Percentiles rank a stretch among this genome's conserved stretches.
phyloP scores from a whole-genome alignment of 73 alveolate genomes.

The Paraurostyla sp. region DNA sequence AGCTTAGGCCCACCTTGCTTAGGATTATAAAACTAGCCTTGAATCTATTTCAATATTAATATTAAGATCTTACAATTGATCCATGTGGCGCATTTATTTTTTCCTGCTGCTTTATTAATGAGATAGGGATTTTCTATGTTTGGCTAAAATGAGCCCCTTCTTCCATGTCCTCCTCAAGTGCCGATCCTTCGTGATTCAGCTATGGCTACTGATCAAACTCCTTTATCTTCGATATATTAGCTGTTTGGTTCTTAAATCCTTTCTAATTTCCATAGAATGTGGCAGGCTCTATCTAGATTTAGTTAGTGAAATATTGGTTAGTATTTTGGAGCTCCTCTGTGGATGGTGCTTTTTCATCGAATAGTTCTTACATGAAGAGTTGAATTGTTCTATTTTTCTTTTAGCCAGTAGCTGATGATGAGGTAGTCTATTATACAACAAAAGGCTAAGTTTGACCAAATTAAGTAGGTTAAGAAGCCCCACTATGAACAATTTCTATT shows the following conservation, averaged over 20 bases:
- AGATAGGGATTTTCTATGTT: constrained; percentile 54
- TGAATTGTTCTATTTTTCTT: constrained; percentile 41
- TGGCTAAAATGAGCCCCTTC: constrained; percentile 60
- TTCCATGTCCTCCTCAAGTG: constrained; percentile 50
- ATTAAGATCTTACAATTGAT: neutral
- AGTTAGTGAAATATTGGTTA: neutral
- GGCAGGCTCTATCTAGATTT: constrained; percentile 34
- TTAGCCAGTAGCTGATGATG: neutral
- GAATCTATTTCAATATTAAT: neutral
- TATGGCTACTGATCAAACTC: neutral
- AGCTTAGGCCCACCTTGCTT: constrained; percentile 10
- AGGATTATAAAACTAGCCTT: neutral
- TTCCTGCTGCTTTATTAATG: constrained; percentile 41
- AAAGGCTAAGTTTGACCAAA: neutral
- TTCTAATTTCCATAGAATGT: constrained; percentile 14
- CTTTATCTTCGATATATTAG: neutral
- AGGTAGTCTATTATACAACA: neutral
- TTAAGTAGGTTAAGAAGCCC: neutral
- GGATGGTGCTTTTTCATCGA: constrained; percentile 47
- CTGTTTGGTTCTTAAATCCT: constrained; percentile 24
- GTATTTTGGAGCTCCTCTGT: neutral
- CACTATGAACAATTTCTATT: neutral
- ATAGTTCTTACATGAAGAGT: constrained; percentile 26
- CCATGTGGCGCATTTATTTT: neutral
- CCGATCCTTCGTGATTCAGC: neutral